Percentiles rank a stretch among this genome's conserved stretches.
phyloP scores from a whole-genome alignment of 495 filamentous ascomycete species.

The Pyronema domesticum region DNA sequence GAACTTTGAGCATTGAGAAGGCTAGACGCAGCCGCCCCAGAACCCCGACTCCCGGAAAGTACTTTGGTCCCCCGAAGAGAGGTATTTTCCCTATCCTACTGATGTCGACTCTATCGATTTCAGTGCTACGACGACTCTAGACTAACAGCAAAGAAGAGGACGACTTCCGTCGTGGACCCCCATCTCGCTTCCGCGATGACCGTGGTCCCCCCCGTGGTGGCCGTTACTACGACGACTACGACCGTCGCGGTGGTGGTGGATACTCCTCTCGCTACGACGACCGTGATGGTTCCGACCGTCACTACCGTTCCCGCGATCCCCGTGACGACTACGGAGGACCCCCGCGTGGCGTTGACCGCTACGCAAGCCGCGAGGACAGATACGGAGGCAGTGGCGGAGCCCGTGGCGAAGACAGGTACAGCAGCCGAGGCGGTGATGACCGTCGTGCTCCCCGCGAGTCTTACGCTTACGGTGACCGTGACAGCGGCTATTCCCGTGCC shows the following conservation, averaged over 20 bases:
- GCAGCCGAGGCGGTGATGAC: slow-evolving; percentile 30
- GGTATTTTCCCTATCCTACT: slow-evolving; percentile 36
- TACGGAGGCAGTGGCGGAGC: slow-evolving; percentile 40
- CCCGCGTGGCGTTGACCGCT: slow-evolving; percentile 45
- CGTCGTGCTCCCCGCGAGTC: slow-evolving; percentile 34
- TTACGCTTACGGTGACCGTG: slow-evolving; percentile 29
- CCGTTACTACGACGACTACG: slow-evolving; percentile 38
- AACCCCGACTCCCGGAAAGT: slow-evolving; percentile 94
- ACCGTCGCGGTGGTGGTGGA: slow-evolving; percentile 32
- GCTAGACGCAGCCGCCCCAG: slow-evolving; percentile 84
- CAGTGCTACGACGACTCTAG: slow-evolving; percentile 3
- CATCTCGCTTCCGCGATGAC: slow-evolving; percentile 24
- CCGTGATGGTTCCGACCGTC: slow-evolving; percentile 35
- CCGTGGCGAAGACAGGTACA: slow-evolving; percentile 28
- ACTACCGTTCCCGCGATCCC: slow-evolving; percentile 32
- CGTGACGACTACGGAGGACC: slow-evolving; percentile 45
- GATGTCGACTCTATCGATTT: neutral
- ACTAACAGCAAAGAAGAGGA: slow-evolving; percentile 31
- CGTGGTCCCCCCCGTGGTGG: slow-evolving; percentile 27
- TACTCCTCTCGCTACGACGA: slow-evolving; percentile 42
- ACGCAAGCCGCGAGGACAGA: slow-evolving; percentile 42
- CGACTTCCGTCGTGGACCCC: slow-evolving; percentile 39
- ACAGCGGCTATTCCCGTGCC: slow-evolving; percentile 35
- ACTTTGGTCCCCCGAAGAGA: slow-evolving; percentile 96
- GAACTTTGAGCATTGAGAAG: slow-evolving; percentile 97